Evolutionary conservation across 768 basidiomycete genomes (phyloP).

Genomic region (Calocera viscosa): DNA sequence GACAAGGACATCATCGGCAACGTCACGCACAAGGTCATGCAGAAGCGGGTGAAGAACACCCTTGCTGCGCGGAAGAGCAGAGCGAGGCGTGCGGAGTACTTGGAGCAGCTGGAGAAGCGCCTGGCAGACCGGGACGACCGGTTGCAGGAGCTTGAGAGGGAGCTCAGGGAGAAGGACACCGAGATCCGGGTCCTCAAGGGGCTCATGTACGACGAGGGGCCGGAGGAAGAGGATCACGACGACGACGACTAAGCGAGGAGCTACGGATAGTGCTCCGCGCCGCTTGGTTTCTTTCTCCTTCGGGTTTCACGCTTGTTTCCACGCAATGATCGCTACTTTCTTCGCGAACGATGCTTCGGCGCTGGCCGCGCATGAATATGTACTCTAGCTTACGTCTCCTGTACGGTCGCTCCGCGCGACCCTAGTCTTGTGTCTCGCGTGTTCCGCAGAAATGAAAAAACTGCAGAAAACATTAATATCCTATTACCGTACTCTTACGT

Average conservation of each 20-base stretch:
- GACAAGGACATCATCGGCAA: not conserved
- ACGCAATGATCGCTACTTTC: too few relatives aligned
- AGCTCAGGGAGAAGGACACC: not conserved
- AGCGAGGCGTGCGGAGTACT: not conserved
- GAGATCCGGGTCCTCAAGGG: not conserved
- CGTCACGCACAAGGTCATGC: not conserved
- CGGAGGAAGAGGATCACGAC: not conserved
- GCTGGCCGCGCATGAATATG: too few relatives aligned
- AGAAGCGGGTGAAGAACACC: constrained; percentile 7
- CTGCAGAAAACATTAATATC: too few relatives aligned
- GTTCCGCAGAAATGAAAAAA: too few relatives aligned
- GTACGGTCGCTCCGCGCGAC: too few relatives aligned
- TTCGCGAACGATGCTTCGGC: too few relatives aligned
- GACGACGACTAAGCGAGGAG: not conserved
- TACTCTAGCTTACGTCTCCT: too few relatives aligned
- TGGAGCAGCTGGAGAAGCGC: not conserved
- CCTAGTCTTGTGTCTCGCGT: too few relatives aligned
- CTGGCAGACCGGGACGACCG: not conserved
- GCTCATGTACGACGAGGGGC: not conserved
- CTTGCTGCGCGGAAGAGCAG: constrained; percentile 1
- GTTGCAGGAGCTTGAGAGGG: not conserved
- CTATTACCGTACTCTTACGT: too few relatives aligned
- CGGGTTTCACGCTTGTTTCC: too few relatives aligned
- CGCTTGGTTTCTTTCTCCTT: too few relatives aligned
- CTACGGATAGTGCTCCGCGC: too few relatives aligned